phyloP scores from a whole-genome alignment of 176 grass and related monocot genomes.

The Zizania latifolia region DNA sequence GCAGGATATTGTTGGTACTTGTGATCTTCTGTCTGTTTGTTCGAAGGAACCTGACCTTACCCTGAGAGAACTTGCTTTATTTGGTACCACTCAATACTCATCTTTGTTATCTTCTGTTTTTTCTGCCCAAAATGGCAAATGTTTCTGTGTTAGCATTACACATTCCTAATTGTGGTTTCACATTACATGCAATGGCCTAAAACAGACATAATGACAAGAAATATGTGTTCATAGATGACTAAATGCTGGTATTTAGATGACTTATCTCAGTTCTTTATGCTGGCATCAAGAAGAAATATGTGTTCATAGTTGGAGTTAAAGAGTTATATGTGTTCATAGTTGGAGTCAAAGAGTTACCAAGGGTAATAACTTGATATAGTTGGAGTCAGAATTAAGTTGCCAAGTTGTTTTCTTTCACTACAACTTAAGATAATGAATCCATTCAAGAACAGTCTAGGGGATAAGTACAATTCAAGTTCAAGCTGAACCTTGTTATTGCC shows the following conservation, averaged over 20 bases:
- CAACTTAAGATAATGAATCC: not conserved
- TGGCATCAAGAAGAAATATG: not conserved
- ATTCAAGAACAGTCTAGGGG: not conserved
- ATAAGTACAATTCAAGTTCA: not conserved
- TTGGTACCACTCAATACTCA: slow-evolving; percentile 24
- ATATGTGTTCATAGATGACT: too few relatives aligned
- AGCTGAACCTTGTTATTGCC: not conserved
- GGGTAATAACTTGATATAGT: not conserved
- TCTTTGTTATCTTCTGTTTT: slow-evolving; percentile 14
- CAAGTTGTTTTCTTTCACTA: not conserved
- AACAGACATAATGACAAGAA: too few relatives aligned
- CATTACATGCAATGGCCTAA: not conserved
- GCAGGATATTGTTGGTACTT: not conserved
- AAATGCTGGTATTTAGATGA: slow-evolving; percentile 4
- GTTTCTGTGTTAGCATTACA: not conserved
- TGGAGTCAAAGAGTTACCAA: not conserved
- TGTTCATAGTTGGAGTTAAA: not conserved
- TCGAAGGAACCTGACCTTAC: not conserved
- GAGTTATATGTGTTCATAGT: not conserved
- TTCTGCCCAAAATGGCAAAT: not conserved
- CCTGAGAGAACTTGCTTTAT: not conserved
- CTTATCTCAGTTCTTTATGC: not conserved
- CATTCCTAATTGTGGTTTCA: not conserved
- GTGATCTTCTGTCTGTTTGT: slow-evolving; percentile 9
- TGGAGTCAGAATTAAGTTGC: not conserved